phyloP scores from a whole-genome alignment of 768 basidiomycete genomes.

The Neoboletus magnificus region DNA sequence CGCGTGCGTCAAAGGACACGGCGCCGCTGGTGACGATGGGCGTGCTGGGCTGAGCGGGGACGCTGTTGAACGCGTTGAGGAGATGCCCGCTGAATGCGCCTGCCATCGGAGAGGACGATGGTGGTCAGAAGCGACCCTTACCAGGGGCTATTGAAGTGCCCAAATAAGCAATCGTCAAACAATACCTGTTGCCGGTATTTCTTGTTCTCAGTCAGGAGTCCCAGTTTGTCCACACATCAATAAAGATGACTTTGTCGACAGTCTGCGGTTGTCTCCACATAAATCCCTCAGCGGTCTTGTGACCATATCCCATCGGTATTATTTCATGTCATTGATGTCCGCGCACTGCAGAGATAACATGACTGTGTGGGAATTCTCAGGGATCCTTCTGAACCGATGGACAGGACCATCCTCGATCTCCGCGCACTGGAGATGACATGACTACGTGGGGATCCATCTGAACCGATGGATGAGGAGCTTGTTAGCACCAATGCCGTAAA shows the following conservation, averaged over 20 bases:
- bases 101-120: conserved; percentile 43
- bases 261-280: background rate
- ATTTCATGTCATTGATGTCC: background rate
- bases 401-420: too few relatives aligned
- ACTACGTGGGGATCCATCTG: background rate
- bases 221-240: background rate
- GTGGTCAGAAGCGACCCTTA: conserved; percentile 10
- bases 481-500: background rate
- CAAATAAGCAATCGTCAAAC: background rate
- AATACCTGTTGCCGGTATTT: too few relatives aligned
- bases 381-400: background rate
- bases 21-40: conserved; percentile 48
- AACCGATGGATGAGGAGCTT: background rate
- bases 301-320: background rate
- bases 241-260: background rate
- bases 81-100: conserved; percentile 59
- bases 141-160: background rate
- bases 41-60: conserved; percentile 17
- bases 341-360: background rate
- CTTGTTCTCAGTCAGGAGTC: too few relatives aligned
- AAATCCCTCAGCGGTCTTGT: background rate
- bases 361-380: background rate
- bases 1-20: conserved; percentile 58
- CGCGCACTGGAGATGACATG: background rate
- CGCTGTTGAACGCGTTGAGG: conserved; percentile 40